Base-by-base conservation (phyloP, 108 stramenopile species). In the Cyclostephanos tholiformis region DNA sequence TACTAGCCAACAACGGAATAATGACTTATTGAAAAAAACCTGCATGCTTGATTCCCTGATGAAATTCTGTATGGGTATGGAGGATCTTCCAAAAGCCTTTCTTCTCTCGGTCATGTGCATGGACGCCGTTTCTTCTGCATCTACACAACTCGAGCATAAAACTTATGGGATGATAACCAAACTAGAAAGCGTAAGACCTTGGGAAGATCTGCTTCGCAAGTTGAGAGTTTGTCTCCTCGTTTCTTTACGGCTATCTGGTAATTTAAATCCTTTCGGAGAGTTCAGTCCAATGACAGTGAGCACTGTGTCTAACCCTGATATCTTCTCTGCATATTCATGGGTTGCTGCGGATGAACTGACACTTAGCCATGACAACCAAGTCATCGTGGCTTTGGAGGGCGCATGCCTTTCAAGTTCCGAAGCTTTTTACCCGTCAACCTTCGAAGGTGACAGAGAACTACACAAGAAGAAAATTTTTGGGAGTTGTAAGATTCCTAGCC, bases 291-390 rank as follows among this genome's bases (percentile, higher is more conserved):
- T 94, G 25, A 87, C 88, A 26, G 86, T 94, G 5, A 76, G 79
- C 23, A 84, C 60, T 59, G 86, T 89, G 19, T 88, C 86, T 19
- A 65, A 67, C 43, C 78, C 41, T 8, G 81, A 74, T 46, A 71
- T 84, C 39, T 94, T 91, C 71, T 94, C 93, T n/a, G 80, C 84
- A 19, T 90, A 75, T 73, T 76, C 87, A 67, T 90, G 89, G 88
- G 56, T 94, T 48, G 90, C 93, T 39, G 70, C 66, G 13, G 93
- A 94, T 67, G 90, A 91, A 75, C 65, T 94, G 26, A 60, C 76
- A 14, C 82, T 90, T 55, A 94, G 88, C 60, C 85, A 89, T 38
- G 73, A 86, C n/a, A 85, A 94, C 56, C 80, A 85, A 57, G 75
- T 76, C 39, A 36, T 76, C 26, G 52, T 80, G 67, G 72, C 79